Percentiles rank a stretch among this genome's conserved stretches.
phyloP scores from a whole-genome alignment of 345 rosid genomes.

The Theobroma cacao region DNA sequence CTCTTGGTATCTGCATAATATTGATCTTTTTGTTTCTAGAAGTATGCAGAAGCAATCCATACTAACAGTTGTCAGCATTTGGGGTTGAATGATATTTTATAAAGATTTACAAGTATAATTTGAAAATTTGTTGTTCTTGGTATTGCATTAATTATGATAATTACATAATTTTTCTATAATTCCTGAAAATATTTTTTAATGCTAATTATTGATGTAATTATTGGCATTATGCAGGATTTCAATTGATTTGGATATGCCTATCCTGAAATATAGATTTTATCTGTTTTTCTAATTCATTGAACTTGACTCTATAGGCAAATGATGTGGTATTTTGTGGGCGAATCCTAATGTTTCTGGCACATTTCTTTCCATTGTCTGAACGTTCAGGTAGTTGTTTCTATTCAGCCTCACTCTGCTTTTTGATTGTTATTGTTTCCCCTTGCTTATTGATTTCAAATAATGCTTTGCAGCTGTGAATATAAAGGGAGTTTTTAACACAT shows the following conservation, averaged over 20 bases:
- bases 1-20: background rate
- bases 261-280: background rate
- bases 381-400: conserved; percentile 69
- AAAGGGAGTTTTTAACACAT: conserved; percentile 95
- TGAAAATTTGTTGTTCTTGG: background rate
- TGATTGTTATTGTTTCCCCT: background rate
- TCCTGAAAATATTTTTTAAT: background rate
- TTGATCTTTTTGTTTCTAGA: background rate
- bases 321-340: conserved; percentile 98
- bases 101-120: background rate
- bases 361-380: conserved; percentile 91
- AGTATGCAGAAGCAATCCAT: background rate
- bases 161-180: background rate
- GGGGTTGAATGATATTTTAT: background rate
- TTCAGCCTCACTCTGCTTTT: background rate
- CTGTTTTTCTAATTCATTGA: conserved; percentile 5
- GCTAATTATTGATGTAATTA: background rate
- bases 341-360: conserved; percentile 95
- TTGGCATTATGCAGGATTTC: background rate
- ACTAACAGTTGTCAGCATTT: background rate
- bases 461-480: conserved; percentile 91
- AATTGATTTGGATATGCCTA: background rate
- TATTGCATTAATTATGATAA: background rate
- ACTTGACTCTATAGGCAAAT: conserved; percentile 62
- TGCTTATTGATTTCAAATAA: conserved; percentile 11